Percentiles rank a stretch among this genome's conserved stretches.
Evolutionary conservation across 768 basidiomycete genomes (phyloP).

Genomic region (Cystobasidium onofrii): DNA sequence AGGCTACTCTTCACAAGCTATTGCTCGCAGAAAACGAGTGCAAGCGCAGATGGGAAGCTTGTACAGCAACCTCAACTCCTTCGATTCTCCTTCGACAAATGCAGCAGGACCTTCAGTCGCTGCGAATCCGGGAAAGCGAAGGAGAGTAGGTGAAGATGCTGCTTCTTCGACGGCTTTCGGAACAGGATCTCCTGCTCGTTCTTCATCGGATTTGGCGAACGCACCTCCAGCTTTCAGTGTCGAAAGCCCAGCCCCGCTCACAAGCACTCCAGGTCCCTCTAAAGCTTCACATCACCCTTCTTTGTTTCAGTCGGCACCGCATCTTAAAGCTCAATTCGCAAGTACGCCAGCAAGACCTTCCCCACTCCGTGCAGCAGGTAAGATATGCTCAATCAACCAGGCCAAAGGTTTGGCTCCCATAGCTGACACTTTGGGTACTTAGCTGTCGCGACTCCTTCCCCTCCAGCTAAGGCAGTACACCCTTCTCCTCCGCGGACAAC

Average conservation of each 20-base stretch:
- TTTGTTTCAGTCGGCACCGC: background rate
- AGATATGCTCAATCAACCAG: background rate
- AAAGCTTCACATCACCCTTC: background rate
- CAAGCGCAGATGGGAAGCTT: constrained; percentile 21
- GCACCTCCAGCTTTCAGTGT: constrained; percentile 12
- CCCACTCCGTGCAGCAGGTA: background rate
- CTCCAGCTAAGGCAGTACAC: background rate
- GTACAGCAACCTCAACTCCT: constrained; percentile 4
- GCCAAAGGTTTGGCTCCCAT: no score
- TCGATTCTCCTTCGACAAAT: background rate
- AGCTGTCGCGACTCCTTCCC: background rate
- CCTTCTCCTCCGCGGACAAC: background rate
- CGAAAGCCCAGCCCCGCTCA: background rate
- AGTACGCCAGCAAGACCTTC: constrained; percentile 20
- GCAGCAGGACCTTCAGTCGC: background rate
- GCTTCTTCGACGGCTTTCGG: background rate
- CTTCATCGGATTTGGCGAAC: background rate
- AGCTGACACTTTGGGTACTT: background rate
- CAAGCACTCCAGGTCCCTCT: background rate
- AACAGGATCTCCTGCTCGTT: background rate
- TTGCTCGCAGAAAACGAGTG: constrained; percentile 10
- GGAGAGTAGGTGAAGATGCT: constrained; percentile 16
- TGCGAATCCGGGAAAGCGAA: constrained; percentile 15
- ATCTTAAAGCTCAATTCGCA: constrained; percentile 11
- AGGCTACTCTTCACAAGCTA: constrained; percentile 21